Conservation (phyloP, 345 rosid species). For the Gossypium australe region DNA sequence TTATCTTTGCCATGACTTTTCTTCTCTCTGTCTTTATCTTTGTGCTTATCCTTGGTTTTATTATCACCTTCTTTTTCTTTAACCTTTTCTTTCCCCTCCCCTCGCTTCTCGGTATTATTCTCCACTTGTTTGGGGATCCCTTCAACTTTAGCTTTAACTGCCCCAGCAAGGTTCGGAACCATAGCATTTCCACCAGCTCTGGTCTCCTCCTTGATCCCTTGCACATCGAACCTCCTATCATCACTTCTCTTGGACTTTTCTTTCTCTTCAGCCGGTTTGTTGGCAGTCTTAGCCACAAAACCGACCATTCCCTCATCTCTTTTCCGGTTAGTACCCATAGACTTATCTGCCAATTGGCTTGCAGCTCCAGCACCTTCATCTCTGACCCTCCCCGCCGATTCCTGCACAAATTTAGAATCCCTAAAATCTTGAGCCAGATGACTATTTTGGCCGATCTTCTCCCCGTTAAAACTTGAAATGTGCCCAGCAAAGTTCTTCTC, state of each 20-base stretch:
- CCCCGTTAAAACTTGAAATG: constrained; percentile 25
- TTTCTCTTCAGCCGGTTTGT: constrained; percentile 22
- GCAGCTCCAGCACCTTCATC: constrained; percentile 29
- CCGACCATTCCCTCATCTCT: constrained; percentile 33
- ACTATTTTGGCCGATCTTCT: constrained; percentile 24
- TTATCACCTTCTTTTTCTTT: constrained; percentile 32
- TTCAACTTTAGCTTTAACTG: constrained; percentile 24
- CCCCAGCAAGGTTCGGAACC: constrained; percentile 25
- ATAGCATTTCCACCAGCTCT: constrained; percentile 24
- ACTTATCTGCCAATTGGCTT: constrained; percentile 28
- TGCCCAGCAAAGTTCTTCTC: constrained; percentile 26
- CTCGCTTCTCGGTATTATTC: constrained; percentile 19
- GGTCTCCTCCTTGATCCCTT: constrained; percentile 22
- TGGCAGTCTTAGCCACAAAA: constrained; percentile 18
- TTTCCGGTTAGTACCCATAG: constrained; percentile 18
- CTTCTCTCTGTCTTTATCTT: constrained; percentile 25
- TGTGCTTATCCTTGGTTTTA: constrained; percentile 23
- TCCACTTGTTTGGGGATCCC: constrained; percentile 25
- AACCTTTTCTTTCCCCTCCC: constrained; percentile 30
- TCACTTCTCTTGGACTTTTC: constrained; percentile 32
- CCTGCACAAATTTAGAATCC: constrained; percentile 33
- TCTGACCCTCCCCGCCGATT: constrained; percentile 33
- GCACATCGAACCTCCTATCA: constrained; percentile 28
- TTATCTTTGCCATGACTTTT: constrained; percentile 28
- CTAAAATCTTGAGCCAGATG: constrained; percentile 15